A percentile compares a stretch with the other conserved stretches of the same genome.
phyloP scores from a whole-genome alignment of 2,329 filamentous ascomycete species.

The Cladosporium austrohemisphaericum region DNA sequence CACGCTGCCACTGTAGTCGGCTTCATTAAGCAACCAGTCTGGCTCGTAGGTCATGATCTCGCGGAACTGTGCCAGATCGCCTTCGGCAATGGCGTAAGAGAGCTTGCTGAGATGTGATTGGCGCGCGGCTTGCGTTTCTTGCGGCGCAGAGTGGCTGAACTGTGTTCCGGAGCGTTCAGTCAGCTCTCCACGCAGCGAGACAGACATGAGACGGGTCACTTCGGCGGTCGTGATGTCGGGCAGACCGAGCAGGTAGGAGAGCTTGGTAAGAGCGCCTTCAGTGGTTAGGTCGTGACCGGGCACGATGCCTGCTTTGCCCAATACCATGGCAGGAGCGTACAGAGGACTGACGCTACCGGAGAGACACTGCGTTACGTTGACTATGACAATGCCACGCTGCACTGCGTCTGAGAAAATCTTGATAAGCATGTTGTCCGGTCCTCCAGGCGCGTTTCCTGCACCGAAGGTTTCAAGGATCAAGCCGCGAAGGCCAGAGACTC shows the following conservation, averaged over 20 bases:
- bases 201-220: conserved; percentile 67
- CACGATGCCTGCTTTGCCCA: conserved; percentile 80
- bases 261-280: conserved; percentile 85
- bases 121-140: conserved; percentile 4
- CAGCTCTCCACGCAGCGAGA: conserved; percentile 77
- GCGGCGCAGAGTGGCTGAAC: not conserved
- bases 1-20: conserved; percentile 80
- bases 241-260: conserved; percentile 76
- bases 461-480: conserved; percentile 89
- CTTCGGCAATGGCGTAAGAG: conserved; percentile 73
- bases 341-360: conserved; percentile 39
- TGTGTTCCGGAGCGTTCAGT: conserved; percentile 52
- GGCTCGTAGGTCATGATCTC: conserved; percentile 66
- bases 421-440: conserved; percentile 73
- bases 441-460: conserved; percentile 84
- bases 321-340: conserved; percentile 54
- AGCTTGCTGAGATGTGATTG: conserved; percentile 59
- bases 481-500: conserved; percentile 70
- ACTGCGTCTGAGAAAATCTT: conserved; percentile 74
- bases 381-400: conserved; percentile 74
- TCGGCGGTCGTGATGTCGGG: conserved; percentile 62
- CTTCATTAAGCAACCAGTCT: conserved; percentile 65
- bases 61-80: conserved; percentile 61
- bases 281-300: conserved; percentile 86
- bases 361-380: conserved; percentile 87